These are phyloP conservation scores for Teunomyces barrocoloradensis DNA, from an alignment of 805 yeast species.

Conservation along the genomic window DNA sequence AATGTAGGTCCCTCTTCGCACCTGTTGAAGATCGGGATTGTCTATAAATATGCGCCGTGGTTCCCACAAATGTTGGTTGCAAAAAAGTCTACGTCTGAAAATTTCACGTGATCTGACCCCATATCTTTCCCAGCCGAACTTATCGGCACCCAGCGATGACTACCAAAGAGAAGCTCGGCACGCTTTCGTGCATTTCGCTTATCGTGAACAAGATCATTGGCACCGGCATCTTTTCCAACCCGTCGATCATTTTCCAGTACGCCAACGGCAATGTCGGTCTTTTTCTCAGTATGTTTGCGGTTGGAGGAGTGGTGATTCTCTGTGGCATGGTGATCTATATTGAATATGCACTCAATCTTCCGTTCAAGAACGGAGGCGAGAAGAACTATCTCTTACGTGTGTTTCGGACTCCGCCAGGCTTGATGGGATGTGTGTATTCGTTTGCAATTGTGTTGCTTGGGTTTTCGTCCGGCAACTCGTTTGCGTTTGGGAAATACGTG, in stretches of 20 bases:
- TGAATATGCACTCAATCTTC: slow-evolving; percentile 39
- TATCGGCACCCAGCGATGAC: too few species aligned
- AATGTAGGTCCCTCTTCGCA: background rate
- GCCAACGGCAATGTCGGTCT: slow-evolving; percentile 37
- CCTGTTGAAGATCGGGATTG: background rate
- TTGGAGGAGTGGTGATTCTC: slow-evolving; percentile 38
- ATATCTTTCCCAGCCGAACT: background rate
- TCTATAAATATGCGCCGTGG: background rate
- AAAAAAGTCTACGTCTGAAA: background rate
- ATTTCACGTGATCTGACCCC: background rate
- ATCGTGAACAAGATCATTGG: slow-evolving; percentile 45
- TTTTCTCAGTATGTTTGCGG: slow-evolving; percentile 29
- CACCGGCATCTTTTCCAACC: slow-evolving; percentile 42
- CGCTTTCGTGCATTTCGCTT: slow-evolving; percentile 36
- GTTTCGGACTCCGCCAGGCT: slow-evolving; percentile 30
- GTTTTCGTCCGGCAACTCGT: slow-evolving; percentile 61
- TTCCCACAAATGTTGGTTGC: background rate
- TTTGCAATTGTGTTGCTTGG: slow-evolving; percentile 57
- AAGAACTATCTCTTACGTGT: slow-evolving; percentile 38
- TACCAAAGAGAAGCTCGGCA: slow-evolving; percentile 17
- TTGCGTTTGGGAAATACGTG: slow-evolving; percentile 62
- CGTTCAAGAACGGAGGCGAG: slow-evolving; percentile 43
- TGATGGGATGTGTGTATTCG: slow-evolving; percentile 42
- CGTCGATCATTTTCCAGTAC: slow-evolving; percentile 39
- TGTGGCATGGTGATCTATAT: slow-evolving; percentile 41